These are phyloP conservation scores for Knoxia roxburghii DNA, from an alignment of 257 asterid genomes.

Conservation along the genomic window DNA sequence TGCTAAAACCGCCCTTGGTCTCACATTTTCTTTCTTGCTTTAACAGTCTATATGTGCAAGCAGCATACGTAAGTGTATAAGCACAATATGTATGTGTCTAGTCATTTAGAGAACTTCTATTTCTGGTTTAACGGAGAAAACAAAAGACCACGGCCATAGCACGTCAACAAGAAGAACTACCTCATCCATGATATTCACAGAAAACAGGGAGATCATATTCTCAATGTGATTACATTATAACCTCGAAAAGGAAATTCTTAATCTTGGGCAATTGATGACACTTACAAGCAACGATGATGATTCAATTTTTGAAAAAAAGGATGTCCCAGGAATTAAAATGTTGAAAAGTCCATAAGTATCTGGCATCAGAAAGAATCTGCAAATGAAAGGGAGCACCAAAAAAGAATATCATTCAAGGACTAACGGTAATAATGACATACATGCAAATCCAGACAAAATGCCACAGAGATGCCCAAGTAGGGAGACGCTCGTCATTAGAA, in stretches of 20 bases:
- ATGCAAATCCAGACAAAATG: slow-evolving; percentile 82
- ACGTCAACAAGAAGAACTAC: not conserved
- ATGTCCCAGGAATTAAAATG: slow-evolving; percentile 34
- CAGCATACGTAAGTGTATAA: too few species aligned
- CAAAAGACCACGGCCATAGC: not conserved
- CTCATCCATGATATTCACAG: not conserved
- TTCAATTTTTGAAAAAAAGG: slow-evolving; percentile 35
- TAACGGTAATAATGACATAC: slow-evolving; percentile 36
- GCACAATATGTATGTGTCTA: not conserved
- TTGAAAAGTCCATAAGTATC: slow-evolving; percentile 41
- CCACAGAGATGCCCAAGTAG: slow-evolving; percentile 61
- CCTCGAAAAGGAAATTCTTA: slow-evolving; percentile 6
- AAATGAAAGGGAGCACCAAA: slow-evolving; percentile 1
- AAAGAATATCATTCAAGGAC: not conserved
- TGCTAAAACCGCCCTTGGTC: not conserved
- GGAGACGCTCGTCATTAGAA: slow-evolving; percentile 81
- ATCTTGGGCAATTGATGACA: not conserved
- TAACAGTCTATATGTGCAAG: too few species aligned
- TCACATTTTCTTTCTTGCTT: not conserved
- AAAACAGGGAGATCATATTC: not conserved
- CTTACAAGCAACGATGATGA: slow-evolving; percentile 43
- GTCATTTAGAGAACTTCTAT: not conserved
- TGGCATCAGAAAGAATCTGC: slow-evolving; percentile 19
- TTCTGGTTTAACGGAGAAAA: not conserved
- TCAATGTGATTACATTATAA: not conserved